Evolutionary conservation across 2,329 filamentous ascomycete species (phyloP).

Genomic region (Sordariomycetes sp.): DNA sequence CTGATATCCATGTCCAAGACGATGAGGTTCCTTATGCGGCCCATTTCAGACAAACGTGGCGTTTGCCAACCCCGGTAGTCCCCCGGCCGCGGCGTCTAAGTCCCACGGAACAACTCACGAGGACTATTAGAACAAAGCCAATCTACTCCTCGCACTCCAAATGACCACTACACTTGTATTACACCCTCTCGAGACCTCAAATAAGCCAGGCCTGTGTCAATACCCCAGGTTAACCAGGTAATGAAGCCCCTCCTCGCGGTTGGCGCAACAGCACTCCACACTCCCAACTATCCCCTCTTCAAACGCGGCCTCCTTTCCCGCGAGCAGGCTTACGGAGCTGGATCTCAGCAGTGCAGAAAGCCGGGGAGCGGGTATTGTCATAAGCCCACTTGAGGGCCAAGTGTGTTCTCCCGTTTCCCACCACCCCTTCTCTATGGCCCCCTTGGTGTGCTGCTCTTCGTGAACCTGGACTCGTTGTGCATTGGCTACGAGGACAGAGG

Average conservation of each 20-base stretch:
- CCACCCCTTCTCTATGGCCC: neutral
- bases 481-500: too few relatives aligned
- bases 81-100: too few relatives aligned
- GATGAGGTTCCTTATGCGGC: too few relatives aligned
- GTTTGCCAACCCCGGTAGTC: too few relatives aligned
- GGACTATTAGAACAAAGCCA: too few relatives aligned
- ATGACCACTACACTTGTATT: neutral
- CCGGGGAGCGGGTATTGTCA: constrained; percentile 2
- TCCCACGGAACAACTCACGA: too few relatives aligned
- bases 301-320: neutral
- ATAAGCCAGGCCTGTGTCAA: too few relatives aligned
- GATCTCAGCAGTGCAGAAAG: constrained; percentile 1
- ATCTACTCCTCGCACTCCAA: too few relatives aligned
- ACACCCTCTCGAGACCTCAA: neutral
- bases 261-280: neutral
- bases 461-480: too few relatives aligned
- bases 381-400: constrained; percentile 1
- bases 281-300: neutral
- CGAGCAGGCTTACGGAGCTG: constrained; percentile 1
- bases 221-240: neutral
- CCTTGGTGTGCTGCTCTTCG: neutral
- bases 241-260: neutral
- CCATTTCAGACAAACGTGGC: too few relatives aligned
- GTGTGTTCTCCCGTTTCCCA: neutral
- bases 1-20: too few relatives aligned